These are phyloP conservation scores for Dovyalis caffra DNA, from an alignment of 345 rosid species.

Conservation along the genomic window DNA sequence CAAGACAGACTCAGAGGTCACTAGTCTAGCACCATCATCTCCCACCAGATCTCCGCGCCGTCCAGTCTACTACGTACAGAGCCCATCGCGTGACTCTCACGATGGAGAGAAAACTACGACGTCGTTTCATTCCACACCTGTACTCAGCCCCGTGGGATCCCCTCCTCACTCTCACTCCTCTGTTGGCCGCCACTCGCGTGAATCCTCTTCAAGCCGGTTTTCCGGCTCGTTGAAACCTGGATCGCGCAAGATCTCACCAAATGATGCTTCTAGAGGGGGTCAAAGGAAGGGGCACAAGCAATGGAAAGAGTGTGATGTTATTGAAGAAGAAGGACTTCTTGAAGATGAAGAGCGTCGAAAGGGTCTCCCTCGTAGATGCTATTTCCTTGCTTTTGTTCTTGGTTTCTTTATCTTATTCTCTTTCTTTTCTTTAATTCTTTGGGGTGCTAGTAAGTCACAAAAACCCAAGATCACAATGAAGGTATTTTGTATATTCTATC, in stretches of 20 bases:
- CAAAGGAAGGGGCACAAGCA: conserved; percentile 55
- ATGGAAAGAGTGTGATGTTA: conserved; percentile 72
- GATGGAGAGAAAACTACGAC: conserved; percentile 97
- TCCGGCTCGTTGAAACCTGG: conserved; percentile 91
- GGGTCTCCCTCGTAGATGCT: conserved; percentile 84
- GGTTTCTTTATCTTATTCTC: conserved; percentile 88
- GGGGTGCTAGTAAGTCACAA: conserved; percentile 84
- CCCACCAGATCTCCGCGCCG: conserved; percentile 90
- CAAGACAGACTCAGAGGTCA: conserved; percentile 98
- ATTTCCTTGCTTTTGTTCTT: conserved; percentile 65
- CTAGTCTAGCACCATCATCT: conserved; percentile 83
- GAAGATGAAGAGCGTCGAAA: conserved; percentile 65
- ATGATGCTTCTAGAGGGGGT: conserved; percentile 48
- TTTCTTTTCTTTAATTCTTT: conserved; percentile 75
- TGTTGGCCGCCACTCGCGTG: conserved; percentile 83
- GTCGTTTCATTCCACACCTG: conserved; percentile 95
- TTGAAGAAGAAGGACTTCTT: conserved; percentile 95
- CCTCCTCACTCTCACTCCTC: conserved; percentile 96
- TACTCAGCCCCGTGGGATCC: conserved; percentile 80
- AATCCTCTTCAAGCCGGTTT: conserved; percentile 86
- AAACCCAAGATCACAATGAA: conserved; percentile 83
- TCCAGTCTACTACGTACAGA: conserved; percentile 89
- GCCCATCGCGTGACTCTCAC: conserved; percentile 94
- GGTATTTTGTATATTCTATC: conserved; percentile 32
- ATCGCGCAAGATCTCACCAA: conserved; percentile 83